phyloP scores from a whole-genome alignment of 2,329 filamentous ascomycete genomes.

The Ciborinia camelliae region DNA sequence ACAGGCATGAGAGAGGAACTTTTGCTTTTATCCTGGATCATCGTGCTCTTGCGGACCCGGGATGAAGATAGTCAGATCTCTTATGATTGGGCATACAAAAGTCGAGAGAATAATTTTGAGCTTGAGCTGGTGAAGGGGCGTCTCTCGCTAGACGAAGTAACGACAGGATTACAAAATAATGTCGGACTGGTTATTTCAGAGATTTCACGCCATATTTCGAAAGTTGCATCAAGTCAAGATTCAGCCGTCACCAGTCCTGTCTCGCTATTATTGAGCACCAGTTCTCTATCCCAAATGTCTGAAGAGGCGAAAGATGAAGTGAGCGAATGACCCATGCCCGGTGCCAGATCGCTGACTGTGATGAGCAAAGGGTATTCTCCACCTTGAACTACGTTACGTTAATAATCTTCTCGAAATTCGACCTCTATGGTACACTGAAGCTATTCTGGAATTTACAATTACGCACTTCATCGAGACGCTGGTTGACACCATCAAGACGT shows the following conservation, averaged over 20 bases:
- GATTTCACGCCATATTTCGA: constrained; percentile 34
- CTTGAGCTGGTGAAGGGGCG: constrained; percentile 25
- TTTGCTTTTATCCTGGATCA: constrained; percentile 45
- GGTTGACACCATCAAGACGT: constrained; percentile 41
- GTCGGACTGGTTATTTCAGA: constrained; percentile 33
- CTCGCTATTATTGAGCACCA: constrained; percentile 25
- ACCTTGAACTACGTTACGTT: constrained; percentile 14
- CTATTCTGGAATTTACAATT: constrained; percentile 41
- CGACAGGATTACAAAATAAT: constrained; percentile 37
- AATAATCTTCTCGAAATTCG: constrained; percentile 37
- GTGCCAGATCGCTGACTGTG: constrained; percentile 5
- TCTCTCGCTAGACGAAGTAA: constrained; percentile 38
- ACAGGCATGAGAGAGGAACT: constrained; percentile 43
- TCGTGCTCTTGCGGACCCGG: constrained; percentile 43
- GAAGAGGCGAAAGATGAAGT: constrained; percentile 32
- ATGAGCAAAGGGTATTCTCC: constrained; percentile 4
- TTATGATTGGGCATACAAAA: constrained; percentile 40
- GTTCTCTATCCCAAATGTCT: constrained; percentile 15
- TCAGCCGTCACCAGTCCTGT: background rate
- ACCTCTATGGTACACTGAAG: constrained; percentile 41
- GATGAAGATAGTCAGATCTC: constrained; percentile 39
- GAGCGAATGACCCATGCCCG: constrained; percentile 19
- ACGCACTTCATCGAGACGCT: constrained; percentile 44
- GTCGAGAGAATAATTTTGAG: constrained; percentile 31
- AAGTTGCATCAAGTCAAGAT: background rate